Percentiles rank a stretch among this genome's conserved stretches.
Conservation (phyloP, 257 asterid genomes). For the Agastache rugosa region DNA sequence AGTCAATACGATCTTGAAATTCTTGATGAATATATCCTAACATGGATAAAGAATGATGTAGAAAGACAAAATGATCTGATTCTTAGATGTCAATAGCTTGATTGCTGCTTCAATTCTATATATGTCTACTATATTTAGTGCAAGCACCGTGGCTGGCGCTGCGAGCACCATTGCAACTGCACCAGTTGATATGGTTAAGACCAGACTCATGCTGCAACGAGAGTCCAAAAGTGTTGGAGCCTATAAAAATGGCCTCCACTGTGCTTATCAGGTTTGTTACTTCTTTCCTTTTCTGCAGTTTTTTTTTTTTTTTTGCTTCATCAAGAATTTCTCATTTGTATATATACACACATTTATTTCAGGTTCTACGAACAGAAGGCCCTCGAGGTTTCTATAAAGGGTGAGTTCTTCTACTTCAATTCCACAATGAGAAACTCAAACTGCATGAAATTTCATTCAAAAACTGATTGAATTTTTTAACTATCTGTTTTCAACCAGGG, state of each 20-base stretch:
- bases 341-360: slow-evolving; percentile 36
- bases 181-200: slow-evolving; percentile 89
- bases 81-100: slow-evolving; percentile 8
- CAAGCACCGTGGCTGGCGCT: slow-evolving; percentile 82
- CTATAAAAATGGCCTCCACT: slow-evolving; percentile 83
- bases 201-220: slow-evolving; percentile 93
- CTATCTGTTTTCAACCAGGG: slow-evolving; percentile 50
- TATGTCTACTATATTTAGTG: too few species aligned
- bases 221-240: slow-evolving; percentile 64
- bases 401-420: slow-evolving; percentile 48
- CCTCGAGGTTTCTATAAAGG: slow-evolving; percentile 94
- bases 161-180: slow-evolving; percentile 87
- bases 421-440: too few species aligned
- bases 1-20: too few species aligned
- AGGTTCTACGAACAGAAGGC: slow-evolving; percentile 90
- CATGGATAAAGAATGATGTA: too few species aligned
- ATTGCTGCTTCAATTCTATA: too few species aligned
- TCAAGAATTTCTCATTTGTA: neutral
- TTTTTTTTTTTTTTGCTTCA: neutral
- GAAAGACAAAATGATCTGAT: too few species aligned
- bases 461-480: neutral
- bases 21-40: too few species aligned
- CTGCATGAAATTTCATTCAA: too few species aligned
- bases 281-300: neutral
- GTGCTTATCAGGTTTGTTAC: slow-evolving; percentile 78